phyloP scores from a whole-genome alignment of 1,284 basidiomycete genomes.

The Irpex sp. region DNA sequence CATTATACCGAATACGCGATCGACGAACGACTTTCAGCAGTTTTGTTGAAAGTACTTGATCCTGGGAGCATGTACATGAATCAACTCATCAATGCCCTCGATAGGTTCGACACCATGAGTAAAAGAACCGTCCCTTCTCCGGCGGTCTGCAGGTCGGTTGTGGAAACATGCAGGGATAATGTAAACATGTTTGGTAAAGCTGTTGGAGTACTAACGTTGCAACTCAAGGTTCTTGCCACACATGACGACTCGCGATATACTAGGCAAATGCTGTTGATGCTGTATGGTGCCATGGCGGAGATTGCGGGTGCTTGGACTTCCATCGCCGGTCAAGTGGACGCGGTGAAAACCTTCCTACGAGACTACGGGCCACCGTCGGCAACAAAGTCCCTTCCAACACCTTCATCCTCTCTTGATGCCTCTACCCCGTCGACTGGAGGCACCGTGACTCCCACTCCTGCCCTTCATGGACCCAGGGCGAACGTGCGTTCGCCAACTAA shows the following conservation, averaged over 20 bases:
- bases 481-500: slow-evolving; percentile 15
- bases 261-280: slow-evolving; percentile 81
- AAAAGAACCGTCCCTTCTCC: slow-evolving; percentile 69
- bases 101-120: slow-evolving; percentile 88
- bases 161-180: slow-evolving; percentile 85
- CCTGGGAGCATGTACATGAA: slow-evolving; percentile 83
- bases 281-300: slow-evolving; percentile 91
- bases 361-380: slow-evolving; percentile 35
- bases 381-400: slow-evolving; percentile 22
- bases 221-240: slow-evolving; percentile 74
- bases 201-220: slow-evolving; percentile 77
- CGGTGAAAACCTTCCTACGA: slow-evolving; percentile 65
- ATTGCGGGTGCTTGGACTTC: slow-evolving; percentile 83
- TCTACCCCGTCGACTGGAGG: slow-evolving; percentile 1
- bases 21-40: slow-evolving; percentile 82
- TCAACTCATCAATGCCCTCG: slow-evolving; percentile 84
- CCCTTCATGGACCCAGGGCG: slow-evolving; percentile 5
- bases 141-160: slow-evolving; percentile 72
- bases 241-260: slow-evolving; percentile 87
- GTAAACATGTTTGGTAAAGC: slow-evolving; percentile 87
- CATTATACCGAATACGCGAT: slow-evolving; percentile 87
- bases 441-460: slow-evolving; percentile 8
- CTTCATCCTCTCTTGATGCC: slow-evolving; percentile 14
- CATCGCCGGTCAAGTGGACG: slow-evolving; percentile 72
- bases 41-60: slow-evolving; percentile 81